phyloP scores from a whole-genome alignment of 108 stramenopile species.

The Skeletonema costatum region DNA sequence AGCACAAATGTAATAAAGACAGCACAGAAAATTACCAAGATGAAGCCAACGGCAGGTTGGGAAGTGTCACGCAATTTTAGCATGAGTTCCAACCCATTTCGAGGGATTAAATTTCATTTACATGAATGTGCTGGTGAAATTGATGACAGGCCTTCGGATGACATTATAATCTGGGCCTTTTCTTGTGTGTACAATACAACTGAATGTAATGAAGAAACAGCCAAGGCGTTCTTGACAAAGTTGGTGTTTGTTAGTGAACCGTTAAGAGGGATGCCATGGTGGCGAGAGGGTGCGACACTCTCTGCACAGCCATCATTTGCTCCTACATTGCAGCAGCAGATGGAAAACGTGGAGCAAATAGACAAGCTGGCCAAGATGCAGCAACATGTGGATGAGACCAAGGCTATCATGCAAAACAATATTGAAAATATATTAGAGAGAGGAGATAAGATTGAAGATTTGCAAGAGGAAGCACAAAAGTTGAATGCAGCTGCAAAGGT shows the following conservation, averaged over 20 bases:
- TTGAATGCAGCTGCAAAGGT: conserved; percentile 56
- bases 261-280: conserved; percentile 56
- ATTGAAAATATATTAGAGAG: conserved; percentile 59
- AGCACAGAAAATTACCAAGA: conserved; percentile 51
- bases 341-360: conserved; percentile 60
- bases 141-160: conserved; percentile 16
- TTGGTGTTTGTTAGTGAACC: conserved; percentile 62
- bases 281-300: conserved; percentile 39
- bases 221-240: conserved; percentile 67
- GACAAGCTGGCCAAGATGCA: conserved; percentile 54
- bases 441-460: conserved; percentile 54
- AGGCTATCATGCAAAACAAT: conserved; percentile 66
- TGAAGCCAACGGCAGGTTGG: conserved; percentile 69
- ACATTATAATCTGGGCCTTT: conserved; percentile 59
- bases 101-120: conserved; percentile 68
- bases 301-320: conserved; percentile 68
- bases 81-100: conserved; percentile 6
- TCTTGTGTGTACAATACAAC: conserved; percentile 58
- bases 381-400: conserved; percentile 51
- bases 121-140: conserved; percentile 33
- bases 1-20: conserved; percentile 43
- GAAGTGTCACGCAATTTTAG: conserved; percentile 46
- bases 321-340: conserved; percentile 65
- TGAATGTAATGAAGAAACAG: conserved; percentile 27
- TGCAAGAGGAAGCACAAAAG: conserved; percentile 46